A percentile compares a stretch with the other conserved stretches of the same genome.
These are phyloP conservation scores for Oryza punctata DNA, from an alignment of 176 grass and related monocot genomes.

Conservation along the genomic window DNA sequence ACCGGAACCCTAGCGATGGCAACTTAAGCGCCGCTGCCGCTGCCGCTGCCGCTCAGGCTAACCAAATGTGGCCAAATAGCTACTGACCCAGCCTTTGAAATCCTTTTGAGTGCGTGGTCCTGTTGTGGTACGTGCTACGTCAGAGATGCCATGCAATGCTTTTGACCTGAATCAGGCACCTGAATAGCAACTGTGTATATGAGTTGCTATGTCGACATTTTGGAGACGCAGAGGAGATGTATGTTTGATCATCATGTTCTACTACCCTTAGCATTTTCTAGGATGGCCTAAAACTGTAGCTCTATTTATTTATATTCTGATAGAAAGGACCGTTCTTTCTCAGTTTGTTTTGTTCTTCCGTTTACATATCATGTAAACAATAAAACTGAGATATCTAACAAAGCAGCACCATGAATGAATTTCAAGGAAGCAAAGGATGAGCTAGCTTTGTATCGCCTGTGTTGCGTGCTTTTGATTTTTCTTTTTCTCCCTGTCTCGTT, in stretches of 20 bases:
- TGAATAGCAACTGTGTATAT: conserved; percentile 34
- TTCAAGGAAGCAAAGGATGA: conserved; percentile 25
- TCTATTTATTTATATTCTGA: conserved; percentile 51
- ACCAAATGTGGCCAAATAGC: conserved; percentile 68
- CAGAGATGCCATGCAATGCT: conserved; percentile 27
- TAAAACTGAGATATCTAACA: conserved; percentile 58
- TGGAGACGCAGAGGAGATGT: conserved; percentile 39
- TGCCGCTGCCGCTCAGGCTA: conserved; percentile 43
- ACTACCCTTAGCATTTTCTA: conserved; percentile 38
- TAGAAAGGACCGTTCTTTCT: conserved; percentile 47
- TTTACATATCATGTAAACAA: conserved; percentile 47
- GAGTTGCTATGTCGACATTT: conserved; percentile 45
- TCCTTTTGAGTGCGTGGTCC: conserved; percentile 4
- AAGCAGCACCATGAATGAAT: conserved; percentile 44
- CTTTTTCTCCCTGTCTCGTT: background rate
- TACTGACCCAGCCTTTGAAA: conserved; percentile 43
- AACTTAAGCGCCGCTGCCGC: conserved; percentile 36
- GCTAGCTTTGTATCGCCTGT: background rate
- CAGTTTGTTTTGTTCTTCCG: background rate
- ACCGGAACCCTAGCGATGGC: conserved; percentile 55
- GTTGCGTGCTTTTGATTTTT: background rate
- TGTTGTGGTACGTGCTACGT: conserved; percentile 9
- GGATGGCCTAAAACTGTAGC: conserved; percentile 47
- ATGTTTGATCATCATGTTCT: conserved; percentile 23
- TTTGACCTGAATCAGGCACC: conserved; percentile 19